phyloP scores from a whole-genome alignment of 345 rosid species.

The Gossypium sturtianum region DNA sequence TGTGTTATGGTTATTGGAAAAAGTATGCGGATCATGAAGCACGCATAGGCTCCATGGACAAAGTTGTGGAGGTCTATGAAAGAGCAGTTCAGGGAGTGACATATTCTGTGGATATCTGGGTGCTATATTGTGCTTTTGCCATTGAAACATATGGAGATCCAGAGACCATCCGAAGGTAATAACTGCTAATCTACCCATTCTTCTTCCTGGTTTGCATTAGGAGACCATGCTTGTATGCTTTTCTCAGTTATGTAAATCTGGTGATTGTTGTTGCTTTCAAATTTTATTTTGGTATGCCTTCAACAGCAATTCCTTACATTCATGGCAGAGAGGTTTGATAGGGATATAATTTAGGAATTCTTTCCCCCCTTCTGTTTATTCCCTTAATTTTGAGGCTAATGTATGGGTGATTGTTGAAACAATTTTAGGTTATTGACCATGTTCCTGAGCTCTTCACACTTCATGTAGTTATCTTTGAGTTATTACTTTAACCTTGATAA shows the following conservation, averaged over 20 bases:
- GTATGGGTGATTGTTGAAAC: slow-evolving; percentile 26
- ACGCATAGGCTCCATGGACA: slow-evolving; percentile 78
- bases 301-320: slow-evolving; percentile 62
- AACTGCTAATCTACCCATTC: slow-evolving; percentile 11
- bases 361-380: slow-evolving; percentile 28
- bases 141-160: slow-evolving; percentile 87
- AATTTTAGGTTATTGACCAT: slow-evolving; percentile 25
- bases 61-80: slow-evolving; percentile 93
- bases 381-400: slow-evolving; percentile 30
- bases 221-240: slow-evolving; percentile 23
- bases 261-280: slow-evolving; percentile 44
- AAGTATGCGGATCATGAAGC: slow-evolving; percentile 98
- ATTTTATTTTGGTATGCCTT: slow-evolving; percentile 59
- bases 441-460: slow-evolving; percentile 21
- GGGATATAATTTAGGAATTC: slow-evolving; percentile 40
- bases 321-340: slow-evolving; percentile 60
- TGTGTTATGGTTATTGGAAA: slow-evolving; percentile 99
- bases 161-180: slow-evolving; percentile 88
- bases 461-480: slow-evolving; percentile 24
- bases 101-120: slow-evolving; percentile 96
- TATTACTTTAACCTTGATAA: slow-evolving; percentile 50
- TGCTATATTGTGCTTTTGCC: slow-evolving; percentile 81
- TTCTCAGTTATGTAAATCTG: slow-evolving; percentile 31
- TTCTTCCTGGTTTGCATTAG: slow-evolving; percentile 23
- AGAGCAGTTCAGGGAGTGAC: slow-evolving; percentile 89